Evolutionary conservation across 306 rosid genomes (phyloP).

Genomic region (Begonia fuchsioides): DNA sequence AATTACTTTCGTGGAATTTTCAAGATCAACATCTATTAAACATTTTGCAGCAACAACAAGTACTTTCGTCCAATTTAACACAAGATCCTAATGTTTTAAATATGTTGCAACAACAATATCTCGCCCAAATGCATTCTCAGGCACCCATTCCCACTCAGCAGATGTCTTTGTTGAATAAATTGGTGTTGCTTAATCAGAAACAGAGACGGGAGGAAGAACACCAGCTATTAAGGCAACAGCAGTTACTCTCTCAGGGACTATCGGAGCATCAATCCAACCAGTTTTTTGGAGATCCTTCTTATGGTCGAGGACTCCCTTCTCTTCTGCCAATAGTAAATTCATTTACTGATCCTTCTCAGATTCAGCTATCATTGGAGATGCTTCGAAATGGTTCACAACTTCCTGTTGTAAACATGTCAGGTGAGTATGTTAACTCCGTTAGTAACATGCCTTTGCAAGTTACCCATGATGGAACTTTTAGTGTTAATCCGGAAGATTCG

Average conservation of each 20-base stretch:
- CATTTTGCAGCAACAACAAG: conserved; percentile 62
- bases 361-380: conserved; percentile 27
- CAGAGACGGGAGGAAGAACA: conserved; percentile 85
- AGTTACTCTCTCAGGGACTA: conserved; percentile 65
- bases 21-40: conserved; percentile 73
- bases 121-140: conserved; percentile 74
- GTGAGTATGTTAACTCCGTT: conserved; percentile 20
- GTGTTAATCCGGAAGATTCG: conserved; percentile 25
- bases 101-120: conserved; percentile 72
- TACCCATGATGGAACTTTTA: conserved; percentile 26
- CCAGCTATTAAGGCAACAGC: conserved; percentile 58
- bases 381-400: conserved; percentile 32
- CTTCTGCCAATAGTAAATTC: conserved; percentile 33
- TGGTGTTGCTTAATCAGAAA: conserved; percentile 65
- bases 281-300: conserved; percentile 36
- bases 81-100: conserved; percentile 75
- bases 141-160: conserved; percentile 50
- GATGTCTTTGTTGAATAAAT: conserved; percentile 55
- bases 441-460: conserved; percentile 30
- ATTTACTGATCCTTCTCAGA: conserved; percentile 35
- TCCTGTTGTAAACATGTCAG: conserved; percentile 24
- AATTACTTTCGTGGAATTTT: conserved; percentile 51
- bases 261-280: conserved; percentile 65
- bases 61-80: conserved; percentile 50
- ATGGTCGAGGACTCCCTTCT: conserved; percentile 49